Percentiles rank a stretch among this genome's conserved stretches.
Evolutionary conservation across 2,329 filamentous ascomycete species (phyloP).

Genomic region (Penicillium sp.): DNA sequence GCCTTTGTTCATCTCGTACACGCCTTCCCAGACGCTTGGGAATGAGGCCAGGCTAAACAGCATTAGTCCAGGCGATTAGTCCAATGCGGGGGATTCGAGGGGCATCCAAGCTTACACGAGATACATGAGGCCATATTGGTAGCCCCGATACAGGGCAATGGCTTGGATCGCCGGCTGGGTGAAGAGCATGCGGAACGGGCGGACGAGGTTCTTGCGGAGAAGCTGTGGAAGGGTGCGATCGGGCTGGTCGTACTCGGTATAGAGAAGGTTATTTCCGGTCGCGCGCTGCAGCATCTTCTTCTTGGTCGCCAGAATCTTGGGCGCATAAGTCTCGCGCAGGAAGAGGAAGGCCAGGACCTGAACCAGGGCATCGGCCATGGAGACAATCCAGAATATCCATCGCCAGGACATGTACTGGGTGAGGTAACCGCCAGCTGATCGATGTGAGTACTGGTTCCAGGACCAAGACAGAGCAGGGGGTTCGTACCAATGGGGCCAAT

Average conservation of each 20-base stretch:
- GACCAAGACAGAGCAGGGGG: not conserved
- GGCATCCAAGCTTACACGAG: slow-evolving; percentile 25
- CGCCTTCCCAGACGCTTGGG: slow-evolving; percentile 59
- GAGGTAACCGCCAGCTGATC: slow-evolving; percentile 64
- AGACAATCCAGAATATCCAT: slow-evolving; percentile 73
- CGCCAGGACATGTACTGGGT: slow-evolving; percentile 68
- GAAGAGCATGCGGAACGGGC: slow-evolving; percentile 60
- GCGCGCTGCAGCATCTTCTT: slow-evolving; percentile 52
- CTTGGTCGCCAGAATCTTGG: slow-evolving; percentile 63
- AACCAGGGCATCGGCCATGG: slow-evolving; percentile 65
- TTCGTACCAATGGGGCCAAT: slow-evolving; percentile 61
- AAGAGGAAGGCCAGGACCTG: slow-evolving; percentile 66
- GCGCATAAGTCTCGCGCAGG: slow-evolving; percentile 68
- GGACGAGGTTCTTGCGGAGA: slow-evolving; percentile 47
- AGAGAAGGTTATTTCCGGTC: slow-evolving; percentile 39
- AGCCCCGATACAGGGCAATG: slow-evolving; percentile 59
- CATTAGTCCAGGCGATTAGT: not conserved
- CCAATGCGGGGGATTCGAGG: too few species aligned
- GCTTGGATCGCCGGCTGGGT: slow-evolving; percentile 66
- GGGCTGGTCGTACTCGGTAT: slow-evolving; percentile 39
- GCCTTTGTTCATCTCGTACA: slow-evolving; percentile 60
- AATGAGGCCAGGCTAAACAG: slow-evolving; percentile 44
- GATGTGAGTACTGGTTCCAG: not conserved
- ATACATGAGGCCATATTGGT: slow-evolving; percentile 57
- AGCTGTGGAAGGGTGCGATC: slow-evolving; percentile 5